Conservation (phyloP, 306 rosid species). For the Cotoneaster glaucophyllus region DNA sequence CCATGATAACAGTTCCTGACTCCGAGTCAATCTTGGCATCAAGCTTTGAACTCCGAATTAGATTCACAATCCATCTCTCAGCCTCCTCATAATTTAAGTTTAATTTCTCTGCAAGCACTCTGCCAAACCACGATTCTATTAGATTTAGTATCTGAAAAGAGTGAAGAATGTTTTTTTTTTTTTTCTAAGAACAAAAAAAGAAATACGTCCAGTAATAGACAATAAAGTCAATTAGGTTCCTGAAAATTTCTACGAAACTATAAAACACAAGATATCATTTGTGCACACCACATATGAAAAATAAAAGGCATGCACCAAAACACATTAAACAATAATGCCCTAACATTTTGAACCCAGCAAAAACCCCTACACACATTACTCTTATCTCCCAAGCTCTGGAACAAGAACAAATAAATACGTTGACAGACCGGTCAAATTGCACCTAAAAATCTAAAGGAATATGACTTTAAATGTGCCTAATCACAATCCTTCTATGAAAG, state of each 20-base stretch:
- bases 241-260: neutral
- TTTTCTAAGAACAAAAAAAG: neutral
- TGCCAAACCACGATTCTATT: slow-evolving; percentile 22
- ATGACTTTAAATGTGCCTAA: neutral
- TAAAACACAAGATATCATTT: neutral
- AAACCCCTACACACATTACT: neutral
- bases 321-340: neutral
- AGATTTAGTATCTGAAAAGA: neutral
- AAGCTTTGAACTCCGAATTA: slow-evolving; percentile 77
- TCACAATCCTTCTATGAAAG: neutral
- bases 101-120: slow-evolving; percentile 87
- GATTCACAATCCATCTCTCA: slow-evolving; percentile 90
- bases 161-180: neutral
- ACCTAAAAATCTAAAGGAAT: neutral
- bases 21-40: slow-evolving; percentile 79
- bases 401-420: neutral
- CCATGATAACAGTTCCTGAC: slow-evolving; percentile 70
- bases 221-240: neutral
- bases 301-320: neutral
- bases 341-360: neutral
- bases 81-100: slow-evolving; percentile 90
- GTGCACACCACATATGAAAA: neutral
- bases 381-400: neutral
- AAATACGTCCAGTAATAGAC: neutral
- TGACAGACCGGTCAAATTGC: neutral